A percentile compares a stretch with the other conserved stretches of the same genome.
phyloP scores from a whole-genome alignment of 768 basidiomycete species.

The Calocybe gangraenosa region DNA sequence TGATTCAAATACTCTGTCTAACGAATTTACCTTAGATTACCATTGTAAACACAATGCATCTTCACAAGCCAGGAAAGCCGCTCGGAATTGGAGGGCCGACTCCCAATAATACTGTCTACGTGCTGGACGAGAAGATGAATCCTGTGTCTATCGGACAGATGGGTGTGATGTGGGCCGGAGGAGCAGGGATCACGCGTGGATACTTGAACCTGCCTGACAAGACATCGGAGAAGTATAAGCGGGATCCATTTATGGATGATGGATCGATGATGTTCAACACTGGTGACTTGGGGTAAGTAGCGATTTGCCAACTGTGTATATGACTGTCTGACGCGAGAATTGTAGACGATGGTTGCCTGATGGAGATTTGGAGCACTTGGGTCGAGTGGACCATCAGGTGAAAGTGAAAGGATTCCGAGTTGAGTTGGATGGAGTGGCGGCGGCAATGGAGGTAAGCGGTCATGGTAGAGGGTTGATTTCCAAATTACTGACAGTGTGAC shows the following conservation, averaged over 20 bases:
- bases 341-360: constrained; percentile 43
- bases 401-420: constrained; percentile 66
- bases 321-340: neutral
- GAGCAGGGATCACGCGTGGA: constrained; percentile 47
- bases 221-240: constrained; percentile 43
- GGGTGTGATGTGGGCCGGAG: constrained; percentile 56
- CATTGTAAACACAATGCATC: constrained; percentile 49
- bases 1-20: no score
- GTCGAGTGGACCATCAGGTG: constrained; percentile 58
- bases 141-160: constrained; percentile 31
- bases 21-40: constrained; percentile 30
- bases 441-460: constrained; percentile 47
- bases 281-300: constrained; percentile 47
- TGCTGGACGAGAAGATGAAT: constrained; percentile 32
- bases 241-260: constrained; percentile 46
- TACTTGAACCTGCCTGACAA: constrained; percentile 53
- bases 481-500: neutral
- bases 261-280: constrained; percentile 63
- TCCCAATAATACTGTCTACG: constrained; percentile 42
- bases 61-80: constrained; percentile 31
- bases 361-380: constrained; percentile 52
- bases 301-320: neutral
- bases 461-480: no score
- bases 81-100: constrained; percentile 45
- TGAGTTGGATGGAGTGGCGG: constrained; percentile 59